Evolutionary conservation across 805 yeast genomes (phyloP).

Genomic region (Candida mattraensis): DNA sequence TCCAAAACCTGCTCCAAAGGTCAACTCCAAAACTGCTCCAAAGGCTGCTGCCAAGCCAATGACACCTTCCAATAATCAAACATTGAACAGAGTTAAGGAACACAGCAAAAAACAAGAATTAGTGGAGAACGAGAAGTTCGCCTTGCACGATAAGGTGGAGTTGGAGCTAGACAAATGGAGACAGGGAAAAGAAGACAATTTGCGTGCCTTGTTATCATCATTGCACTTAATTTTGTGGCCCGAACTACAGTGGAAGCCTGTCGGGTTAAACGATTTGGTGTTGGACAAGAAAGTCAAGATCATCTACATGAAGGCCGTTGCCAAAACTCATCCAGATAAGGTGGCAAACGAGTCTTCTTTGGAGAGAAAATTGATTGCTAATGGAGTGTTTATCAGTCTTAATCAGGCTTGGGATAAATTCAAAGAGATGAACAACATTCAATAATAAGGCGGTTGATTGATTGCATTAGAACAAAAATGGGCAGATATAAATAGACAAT

Average conservation of each 20-base stretch:
- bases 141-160: conserved; percentile 63
- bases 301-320: conserved; percentile 76
- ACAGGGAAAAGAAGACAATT: conserved; percentile 72
- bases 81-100: conserved; percentile 51
- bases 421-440: conserved; percentile 50
- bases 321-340: conserved; percentile 84
- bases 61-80: conserved; percentile 35
- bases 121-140: conserved; percentile 57
- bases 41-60: conserved; percentile 22
- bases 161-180: conserved; percentile 61
- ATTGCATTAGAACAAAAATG: background rate
- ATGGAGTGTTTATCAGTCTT: conserved; percentile 77
- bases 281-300: conserved; percentile 88
- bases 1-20: conserved; percentile 11
- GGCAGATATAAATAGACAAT: conserved; percentile 4
- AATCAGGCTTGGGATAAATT: conserved; percentile 91
- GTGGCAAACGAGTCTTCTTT: conserved; percentile 54
- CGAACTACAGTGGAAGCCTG: conserved; percentile 62
- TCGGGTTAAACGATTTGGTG: conserved; percentile 73
- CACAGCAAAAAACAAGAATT: conserved; percentile 45
- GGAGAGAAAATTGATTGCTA: conserved; percentile 81
- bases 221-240: conserved; percentile 70
- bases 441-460: conserved; percentile 2
- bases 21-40: no score
- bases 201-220: conserved; percentile 73